These are phyloP conservation scores for Boletus barrowsii DNA, from an alignment of 768 basidiomycete genomes.

Conservation along the genomic window DNA sequence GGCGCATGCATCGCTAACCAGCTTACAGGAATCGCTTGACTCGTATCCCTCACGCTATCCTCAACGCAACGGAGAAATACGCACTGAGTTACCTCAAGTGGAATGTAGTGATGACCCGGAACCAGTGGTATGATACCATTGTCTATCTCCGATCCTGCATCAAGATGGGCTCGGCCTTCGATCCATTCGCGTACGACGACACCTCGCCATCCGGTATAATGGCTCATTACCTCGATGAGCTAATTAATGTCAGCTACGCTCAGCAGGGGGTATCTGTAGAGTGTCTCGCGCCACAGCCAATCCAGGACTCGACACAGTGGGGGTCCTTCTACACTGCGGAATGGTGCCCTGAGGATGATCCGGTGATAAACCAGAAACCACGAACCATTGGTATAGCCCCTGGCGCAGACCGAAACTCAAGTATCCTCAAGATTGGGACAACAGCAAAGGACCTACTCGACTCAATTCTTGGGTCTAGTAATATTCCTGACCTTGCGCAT, in stretches of 20 bases:
- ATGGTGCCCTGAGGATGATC: slow-evolving; percentile 33
- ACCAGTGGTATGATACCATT: slow-evolving; percentile 24
- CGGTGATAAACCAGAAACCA: slow-evolving; percentile 28
- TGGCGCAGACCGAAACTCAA: slow-evolving; percentile 13
- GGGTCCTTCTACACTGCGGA: slow-evolving; percentile 13
- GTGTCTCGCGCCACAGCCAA: slow-evolving; percentile 14
- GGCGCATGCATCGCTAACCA: slow-evolving; percentile 3
- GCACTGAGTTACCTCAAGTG: slow-evolving; percentile 20
- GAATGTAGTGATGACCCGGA: slow-evolving; percentile 19
- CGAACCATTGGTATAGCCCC: slow-evolving; percentile 29
- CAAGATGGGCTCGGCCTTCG: slow-evolving; percentile 23
- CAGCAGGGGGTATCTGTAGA: not conserved
- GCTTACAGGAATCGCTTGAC: slow-evolving; percentile 21
- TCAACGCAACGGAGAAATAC: slow-evolving; percentile 25
- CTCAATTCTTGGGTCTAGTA: slow-evolving; percentile 21
- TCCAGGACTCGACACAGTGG: slow-evolving; percentile 6
- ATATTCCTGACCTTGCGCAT: not conserved
- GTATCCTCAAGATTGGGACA: slow-evolving; percentile 1
- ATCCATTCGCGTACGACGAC: slow-evolving; percentile 22
- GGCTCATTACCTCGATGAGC: slow-evolving; percentile 19
- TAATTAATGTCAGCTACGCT: slow-evolving; percentile 12
- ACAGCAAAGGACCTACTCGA: slow-evolving; percentile 30
- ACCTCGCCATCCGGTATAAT: slow-evolving; percentile 14
- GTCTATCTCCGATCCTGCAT: slow-evolving; percentile 22
- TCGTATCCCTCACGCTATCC: slow-evolving; percentile 18